Percentiles rank a stretch among this genome's conserved stretches.
Evolutionary conservation across 805 yeast species (phyloP).

Genomic region (Kazachstania taianensis): DNA sequence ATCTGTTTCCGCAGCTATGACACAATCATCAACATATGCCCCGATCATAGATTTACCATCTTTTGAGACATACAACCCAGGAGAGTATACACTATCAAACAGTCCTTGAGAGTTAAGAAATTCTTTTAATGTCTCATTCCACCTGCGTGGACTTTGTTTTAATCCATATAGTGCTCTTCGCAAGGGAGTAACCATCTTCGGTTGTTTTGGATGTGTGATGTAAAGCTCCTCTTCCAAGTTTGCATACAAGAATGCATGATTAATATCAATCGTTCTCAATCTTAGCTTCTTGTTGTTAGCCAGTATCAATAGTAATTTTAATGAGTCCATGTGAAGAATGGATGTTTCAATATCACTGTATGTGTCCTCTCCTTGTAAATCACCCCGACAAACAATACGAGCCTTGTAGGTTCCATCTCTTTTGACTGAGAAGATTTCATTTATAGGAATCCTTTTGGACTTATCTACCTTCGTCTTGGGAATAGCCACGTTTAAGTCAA

Average conservation of each 20-base stretch:
- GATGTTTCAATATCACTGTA: slow-evolving; percentile 3
- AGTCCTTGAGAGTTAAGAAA: slow-evolving; percentile 3
- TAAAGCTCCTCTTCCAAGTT: background rate
- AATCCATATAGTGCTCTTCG: slow-evolving; percentile 5
- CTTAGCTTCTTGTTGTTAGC: slow-evolving; percentile 1
- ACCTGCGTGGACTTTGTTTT: slow-evolving; percentile 3
- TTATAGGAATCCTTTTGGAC: background rate
- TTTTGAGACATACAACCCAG: slow-evolving; percentile 5
- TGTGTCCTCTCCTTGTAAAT: slow-evolving; percentile 1
- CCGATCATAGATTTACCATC: slow-evolving; percentile 4
- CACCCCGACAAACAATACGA: slow-evolving; percentile 5
- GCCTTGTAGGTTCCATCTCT: slow-evolving; percentile 6
- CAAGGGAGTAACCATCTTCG: slow-evolving; percentile 1
- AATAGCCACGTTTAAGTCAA: slow-evolving; percentile 2
- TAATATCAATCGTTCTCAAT: slow-evolving; percentile 4
- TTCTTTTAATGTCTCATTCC: slow-evolving; percentile 6
- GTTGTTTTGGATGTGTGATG: background rate
- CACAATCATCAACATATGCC: slow-evolving; percentile 7
- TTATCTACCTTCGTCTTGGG: background rate
- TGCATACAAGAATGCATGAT: slow-evolving; percentile 5
- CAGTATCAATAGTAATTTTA: slow-evolving; percentile 2
- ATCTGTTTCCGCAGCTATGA: slow-evolving; percentile 1
- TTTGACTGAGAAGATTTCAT: slow-evolving; percentile 3
- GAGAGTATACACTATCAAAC: slow-evolving; percentile 6
- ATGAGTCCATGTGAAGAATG: background rate